phyloP scores from a whole-genome alignment of 495 filamentous ascomycete species.

The Talaromyces ruber region DNA sequence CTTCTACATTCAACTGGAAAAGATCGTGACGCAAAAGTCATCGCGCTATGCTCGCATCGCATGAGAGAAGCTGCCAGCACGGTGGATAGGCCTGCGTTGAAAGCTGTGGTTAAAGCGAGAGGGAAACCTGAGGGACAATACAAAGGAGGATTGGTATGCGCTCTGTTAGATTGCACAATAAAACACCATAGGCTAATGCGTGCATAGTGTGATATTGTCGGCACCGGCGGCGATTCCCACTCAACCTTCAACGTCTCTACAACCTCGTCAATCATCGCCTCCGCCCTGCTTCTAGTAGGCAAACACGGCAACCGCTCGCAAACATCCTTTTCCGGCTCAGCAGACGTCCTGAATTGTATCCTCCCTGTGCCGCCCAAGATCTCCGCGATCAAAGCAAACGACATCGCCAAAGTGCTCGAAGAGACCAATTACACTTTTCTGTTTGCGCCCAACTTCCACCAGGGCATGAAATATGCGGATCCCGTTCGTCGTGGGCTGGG shows the following conservation, averaged over 20 bases:
- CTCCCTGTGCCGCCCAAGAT: conserved; percentile 63
- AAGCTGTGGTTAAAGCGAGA: conserved; percentile 44
- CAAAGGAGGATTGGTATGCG: conserved; percentile 54
- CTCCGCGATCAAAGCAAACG: conserved; percentile 57
- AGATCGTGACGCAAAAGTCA: conserved; percentile 70
- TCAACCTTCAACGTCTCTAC: conserved; percentile 98
- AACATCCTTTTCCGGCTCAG: conserved; percentile 90
- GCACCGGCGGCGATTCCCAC: conserved; percentile 93
- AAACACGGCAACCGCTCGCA: conserved; percentile 98
- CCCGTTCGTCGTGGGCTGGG: conserved; percentile 75
- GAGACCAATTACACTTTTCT: conserved; percentile 88
- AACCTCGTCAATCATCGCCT: conserved; percentile 85
- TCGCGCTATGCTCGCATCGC: conserved; percentile 60
- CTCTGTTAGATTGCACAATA: background rate
- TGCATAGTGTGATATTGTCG: conserved; percentile 85
- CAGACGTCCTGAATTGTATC: conserved; percentile 76
- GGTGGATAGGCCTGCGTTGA: conserved; percentile 52
- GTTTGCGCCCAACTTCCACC: conserved; percentile 94
- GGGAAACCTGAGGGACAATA: conserved; percentile 62
- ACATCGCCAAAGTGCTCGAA: conserved; percentile 60
- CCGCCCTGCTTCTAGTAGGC: conserved; percentile 68
- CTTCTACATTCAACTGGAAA: conserved; percentile 79
- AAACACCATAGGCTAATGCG: background rate
- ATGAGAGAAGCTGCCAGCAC: conserved; percentile 63
- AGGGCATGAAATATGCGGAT: conserved; percentile 81